Conservation (phyloP, 1,284 basidiomycete species). For the Tremellales sp. region DNA sequence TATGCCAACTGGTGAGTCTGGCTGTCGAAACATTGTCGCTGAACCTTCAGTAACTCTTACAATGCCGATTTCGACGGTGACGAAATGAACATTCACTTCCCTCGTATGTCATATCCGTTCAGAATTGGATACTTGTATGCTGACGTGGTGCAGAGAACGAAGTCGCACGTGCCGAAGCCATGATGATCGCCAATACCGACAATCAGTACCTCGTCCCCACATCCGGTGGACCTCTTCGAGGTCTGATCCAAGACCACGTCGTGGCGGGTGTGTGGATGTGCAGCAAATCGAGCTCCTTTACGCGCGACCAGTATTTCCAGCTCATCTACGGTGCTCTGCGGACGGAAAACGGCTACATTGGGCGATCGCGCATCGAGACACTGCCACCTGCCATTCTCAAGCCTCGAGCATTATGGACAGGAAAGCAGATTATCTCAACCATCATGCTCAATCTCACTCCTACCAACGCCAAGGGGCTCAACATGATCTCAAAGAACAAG, state of each 20-base stretch:
- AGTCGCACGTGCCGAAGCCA: constrained; percentile 85
- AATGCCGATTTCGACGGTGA: constrained; percentile 99
- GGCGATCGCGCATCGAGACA: constrained; percentile 68
- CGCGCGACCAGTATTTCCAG: constrained; percentile 94
- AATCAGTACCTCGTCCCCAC: constrained; percentile 99
- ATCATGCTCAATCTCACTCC: constrained; percentile 90
- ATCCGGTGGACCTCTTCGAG: constrained; percentile 94
- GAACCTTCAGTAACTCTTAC: constrained; percentile 77
- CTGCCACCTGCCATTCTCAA: constrained; percentile 89
- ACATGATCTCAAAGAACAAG: constrained; percentile 81
- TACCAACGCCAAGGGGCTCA: constrained; percentile 71
- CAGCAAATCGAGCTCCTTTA: constrained; percentile 89
- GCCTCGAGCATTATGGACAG: constrained; percentile 89
- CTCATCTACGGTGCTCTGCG: constrained; percentile 91
- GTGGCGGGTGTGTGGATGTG: constrained; percentile 99
- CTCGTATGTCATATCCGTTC: constrained; percentile 59
- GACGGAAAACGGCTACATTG: constrained; percentile 74
- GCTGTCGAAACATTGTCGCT: neutral
- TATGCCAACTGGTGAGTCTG: constrained; percentile 81
- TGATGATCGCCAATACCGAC: constrained; percentile 95
- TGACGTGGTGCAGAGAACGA: constrained; percentile 84
- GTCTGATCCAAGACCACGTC: constrained; percentile 98
- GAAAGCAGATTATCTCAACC: constrained; percentile 96
- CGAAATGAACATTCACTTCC: constrained; percentile 99
- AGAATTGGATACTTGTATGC: constrained; percentile 82